Base-by-base conservation (phyloP, 2,329 filamentous ascomycete genomes). In the Exophiala sp. region DNA sequence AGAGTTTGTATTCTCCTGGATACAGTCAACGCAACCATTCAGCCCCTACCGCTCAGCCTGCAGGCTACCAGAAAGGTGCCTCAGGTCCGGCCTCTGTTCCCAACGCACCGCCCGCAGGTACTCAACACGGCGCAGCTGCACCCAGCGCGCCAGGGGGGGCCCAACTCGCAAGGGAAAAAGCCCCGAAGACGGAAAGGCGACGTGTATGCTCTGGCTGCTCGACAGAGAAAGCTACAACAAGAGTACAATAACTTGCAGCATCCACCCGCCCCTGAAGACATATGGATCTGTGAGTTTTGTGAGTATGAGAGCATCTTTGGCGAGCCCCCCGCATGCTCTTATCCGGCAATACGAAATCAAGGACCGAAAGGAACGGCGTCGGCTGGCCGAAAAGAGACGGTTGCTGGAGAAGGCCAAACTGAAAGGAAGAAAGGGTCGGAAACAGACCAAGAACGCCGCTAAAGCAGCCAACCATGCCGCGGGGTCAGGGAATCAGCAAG, bases 251-350 rank as follows among this genome's bases (percentile, higher is more conserved):
- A 93, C 66, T 81, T 80, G 55, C 82, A 86, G 61, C 83, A 86
- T 62, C 85, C 86, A 1, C 85, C 86, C 0, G 72, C 70, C 14
- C 66, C 72, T 1, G 85, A 88, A 58, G 87, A 95, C 54, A 79
- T 89, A 43, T 97, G 90, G 87, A 89, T 97, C 40, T 98, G 93
- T 70, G 88, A 96, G 63, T 97, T 97, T 66, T 98, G 93, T 73
- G 93, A 98, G 68, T 98, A 96, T 65, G 91, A 97, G 69, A 81
- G 82, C 45, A 96, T 98, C 43, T 97, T 95, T 65, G 91, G 91
- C n/a, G 78, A 78, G 45, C 86, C 86, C 2, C n/a, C 93, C 93
- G 0, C 78, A 81, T 60, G 88, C 88, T 43, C 72, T 98, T 47
- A 94, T 97, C 56, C 81, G 87, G 34, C 82, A 89, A 55, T 98